Evolutionary conservation across 805 yeast genomes (phyloP).

Genomic region (Wickerhamiella kurtzmanii): DNA sequence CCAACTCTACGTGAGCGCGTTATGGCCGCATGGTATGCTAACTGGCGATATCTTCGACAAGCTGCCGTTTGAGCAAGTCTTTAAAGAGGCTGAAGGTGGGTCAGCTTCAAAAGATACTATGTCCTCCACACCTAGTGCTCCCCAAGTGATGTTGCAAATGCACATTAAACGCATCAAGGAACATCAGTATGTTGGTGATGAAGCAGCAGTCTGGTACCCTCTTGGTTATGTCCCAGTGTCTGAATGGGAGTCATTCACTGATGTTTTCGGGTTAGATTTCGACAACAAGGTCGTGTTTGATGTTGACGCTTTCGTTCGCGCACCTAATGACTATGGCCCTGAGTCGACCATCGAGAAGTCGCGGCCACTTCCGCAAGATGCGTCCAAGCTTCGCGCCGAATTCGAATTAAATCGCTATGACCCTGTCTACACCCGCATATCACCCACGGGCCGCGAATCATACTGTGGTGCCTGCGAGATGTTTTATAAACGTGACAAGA

Average conservation of each 20-base stretch:
- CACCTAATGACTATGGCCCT: neutral
- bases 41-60: neutral
- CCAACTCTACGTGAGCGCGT: neutral
- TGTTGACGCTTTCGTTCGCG: neutral
- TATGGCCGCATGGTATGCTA: neutral
- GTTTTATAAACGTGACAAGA: slow-evolving; percentile 1
- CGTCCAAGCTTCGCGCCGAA: neutral
- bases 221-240: neutral
- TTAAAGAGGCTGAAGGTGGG: neutral
- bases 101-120: no score
- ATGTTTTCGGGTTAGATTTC: neutral
- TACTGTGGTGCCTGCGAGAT: slow-evolving; percentile 3
- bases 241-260: neutral
- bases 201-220: neutral
- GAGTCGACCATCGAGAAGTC: neutral
- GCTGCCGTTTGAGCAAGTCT: neutral
- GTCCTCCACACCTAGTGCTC: no score
- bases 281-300: neutral
- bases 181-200: no score
- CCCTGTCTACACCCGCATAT: neutral
- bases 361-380: neutral
- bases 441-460: neutral
- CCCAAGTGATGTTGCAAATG: neutral
- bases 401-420: slow-evolving; percentile 2
- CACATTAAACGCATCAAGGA: neutral